phyloP scores from a whole-genome alignment of 148 eudicot species.

The Dysphania ambrosioides region DNA sequence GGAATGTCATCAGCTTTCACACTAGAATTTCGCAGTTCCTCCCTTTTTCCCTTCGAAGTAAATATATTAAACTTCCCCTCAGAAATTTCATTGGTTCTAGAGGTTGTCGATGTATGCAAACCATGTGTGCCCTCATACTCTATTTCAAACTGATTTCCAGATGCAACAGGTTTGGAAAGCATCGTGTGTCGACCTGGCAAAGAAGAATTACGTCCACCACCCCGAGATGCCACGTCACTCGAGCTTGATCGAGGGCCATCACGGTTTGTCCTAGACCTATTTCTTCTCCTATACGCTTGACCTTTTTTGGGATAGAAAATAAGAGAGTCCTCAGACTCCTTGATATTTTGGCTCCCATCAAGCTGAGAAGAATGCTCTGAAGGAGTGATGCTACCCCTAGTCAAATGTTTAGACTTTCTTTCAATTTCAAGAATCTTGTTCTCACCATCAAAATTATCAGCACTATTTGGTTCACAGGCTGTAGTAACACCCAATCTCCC shows the following conservation, averaged over 20 bases:
- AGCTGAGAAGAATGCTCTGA: constrained; percentile 61
- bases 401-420: constrained; percentile 38
- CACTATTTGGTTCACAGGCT: constrained; percentile 76
- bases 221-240: constrained; percentile 45
- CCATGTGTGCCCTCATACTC: constrained; percentile 47
- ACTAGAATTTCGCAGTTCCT: constrained; percentile 33
- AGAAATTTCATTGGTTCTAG: constrained; percentile 24
- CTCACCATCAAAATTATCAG: constrained; percentile 91
- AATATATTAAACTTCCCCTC: constrained; percentile 32
- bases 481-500: constrained; percentile 63
- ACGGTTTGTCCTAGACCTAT: constrained; percentile 64
- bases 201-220: constrained; percentile 46
- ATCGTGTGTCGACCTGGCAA: constrained; percentile 42
- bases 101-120: constrained; percentile 31
- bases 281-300: constrained; percentile 74
- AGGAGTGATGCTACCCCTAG: constrained; percentile 39
- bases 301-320: constrained; percentile 56
- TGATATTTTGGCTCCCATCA: constrained; percentile 44
- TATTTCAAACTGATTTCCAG: constrained; percentile 42
- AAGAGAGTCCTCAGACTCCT: constrained; percentile 62
- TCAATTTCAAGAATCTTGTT: constrained; percentile 51
- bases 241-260: constrained; percentile 68
- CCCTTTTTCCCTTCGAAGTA: constrained; percentile 31
- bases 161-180: constrained; percentile 32
- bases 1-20: constrained; percentile 35